Percentiles rank a stretch among this genome's conserved stretches.
These are phyloP conservation scores for Labyrinthula sp. DNA, from an alignment of 352 stramenopile species.

Conservation along the genomic window DNA sequence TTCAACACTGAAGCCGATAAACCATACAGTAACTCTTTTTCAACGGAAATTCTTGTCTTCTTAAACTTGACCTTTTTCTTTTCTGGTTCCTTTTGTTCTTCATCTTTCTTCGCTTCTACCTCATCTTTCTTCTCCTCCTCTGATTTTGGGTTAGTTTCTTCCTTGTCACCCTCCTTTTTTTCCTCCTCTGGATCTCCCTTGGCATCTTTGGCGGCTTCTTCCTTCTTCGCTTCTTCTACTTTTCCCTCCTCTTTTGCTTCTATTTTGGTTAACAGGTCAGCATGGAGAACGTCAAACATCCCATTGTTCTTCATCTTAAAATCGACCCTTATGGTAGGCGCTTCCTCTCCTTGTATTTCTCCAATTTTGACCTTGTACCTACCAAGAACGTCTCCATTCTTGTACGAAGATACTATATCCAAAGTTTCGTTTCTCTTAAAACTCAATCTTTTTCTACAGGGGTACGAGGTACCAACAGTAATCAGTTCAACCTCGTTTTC, in stretches of 20 bases:
- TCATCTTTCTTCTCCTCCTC: constrained; percentile 33
- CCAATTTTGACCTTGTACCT: constrained; percentile 34
- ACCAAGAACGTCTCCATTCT: constrained; percentile 41
- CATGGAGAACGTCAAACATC: constrained; percentile 72
- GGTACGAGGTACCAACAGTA: constrained; percentile 1
- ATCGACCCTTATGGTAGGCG: constrained; percentile 79
- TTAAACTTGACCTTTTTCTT: constrained; percentile 84
- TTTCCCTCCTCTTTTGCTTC: constrained; percentile 65
- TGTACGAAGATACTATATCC: too few species aligned
- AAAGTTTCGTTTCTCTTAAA: background rate
- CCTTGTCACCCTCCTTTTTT: constrained; percentile 36
- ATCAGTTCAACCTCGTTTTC: constrained; percentile 54
- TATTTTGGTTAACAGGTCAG: constrained; percentile 90
- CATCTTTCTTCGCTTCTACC: constrained; percentile 41
- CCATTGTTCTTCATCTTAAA: constrained; percentile 90
- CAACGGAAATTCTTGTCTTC: constrained; percentile 47
- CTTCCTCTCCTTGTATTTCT: constrained; percentile 27
- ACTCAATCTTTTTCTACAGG: background rate
- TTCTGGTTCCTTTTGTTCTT: constrained; percentile 50
- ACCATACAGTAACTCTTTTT: constrained; percentile 1
- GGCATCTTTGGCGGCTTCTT: constrained; percentile 35
- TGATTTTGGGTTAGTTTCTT: constrained; percentile 2
- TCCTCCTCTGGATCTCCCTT: constrained; percentile 38
- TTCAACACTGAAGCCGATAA: too few species aligned
- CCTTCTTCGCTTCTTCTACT: constrained; percentile 35